Evolutionary conservation across 1,284 basidiomycete genomes (phyloP).

Genomic region (Phenoliferia sp.): DNA sequence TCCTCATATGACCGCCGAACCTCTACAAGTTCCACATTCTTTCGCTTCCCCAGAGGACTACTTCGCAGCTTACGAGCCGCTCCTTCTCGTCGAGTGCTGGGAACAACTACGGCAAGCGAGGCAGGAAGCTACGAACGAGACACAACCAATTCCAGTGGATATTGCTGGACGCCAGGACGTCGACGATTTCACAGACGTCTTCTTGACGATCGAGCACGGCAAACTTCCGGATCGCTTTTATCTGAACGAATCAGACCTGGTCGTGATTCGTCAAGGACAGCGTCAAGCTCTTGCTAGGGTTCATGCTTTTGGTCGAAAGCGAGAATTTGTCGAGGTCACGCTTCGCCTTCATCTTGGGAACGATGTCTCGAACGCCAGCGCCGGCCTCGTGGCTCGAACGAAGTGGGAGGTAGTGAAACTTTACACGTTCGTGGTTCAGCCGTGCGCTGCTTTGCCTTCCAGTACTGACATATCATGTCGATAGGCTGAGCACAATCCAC

Average conservation of each 20-base stretch:
- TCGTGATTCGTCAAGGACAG: conserved; percentile 58
- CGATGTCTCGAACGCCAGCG: conserved; percentile 42
- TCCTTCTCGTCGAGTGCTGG: conserved; percentile 91
- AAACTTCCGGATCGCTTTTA: conserved; percentile 62
- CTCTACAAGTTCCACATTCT: conserved; percentile 55
- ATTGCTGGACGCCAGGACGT: conserved; percentile 60
- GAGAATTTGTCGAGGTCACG: conserved; percentile 49
- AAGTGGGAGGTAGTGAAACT: conserved; percentile 75
- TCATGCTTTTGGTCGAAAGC: conserved; percentile 56
- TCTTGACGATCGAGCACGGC: conserved; percentile 47
- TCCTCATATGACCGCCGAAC: conserved; percentile 27
- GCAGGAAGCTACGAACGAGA: conserved; percentile 53
- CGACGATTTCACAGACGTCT: conserved; percentile 69
- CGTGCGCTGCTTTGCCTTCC: neutral
- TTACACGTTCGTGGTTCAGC: conserved; percentile 61
- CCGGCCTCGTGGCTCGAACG: conserved; percentile 52
- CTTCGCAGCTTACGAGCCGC: conserved; percentile 69
- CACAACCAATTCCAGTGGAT: conserved; percentile 50
- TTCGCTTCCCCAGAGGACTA: conserved; percentile 70
- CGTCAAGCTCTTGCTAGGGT: conserved; percentile 65
- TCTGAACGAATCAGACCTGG: conserved; percentile 72
- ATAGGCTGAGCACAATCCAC: conserved; percentile 80
- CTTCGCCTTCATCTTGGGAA: conserved; percentile 46
- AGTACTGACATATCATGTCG: neutral
- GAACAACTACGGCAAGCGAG: conserved; percentile 72